Evolutionary conservation across 164 flowering plant genomes (phyloP).

Genomic region (Stephania cephalantha): DNA sequence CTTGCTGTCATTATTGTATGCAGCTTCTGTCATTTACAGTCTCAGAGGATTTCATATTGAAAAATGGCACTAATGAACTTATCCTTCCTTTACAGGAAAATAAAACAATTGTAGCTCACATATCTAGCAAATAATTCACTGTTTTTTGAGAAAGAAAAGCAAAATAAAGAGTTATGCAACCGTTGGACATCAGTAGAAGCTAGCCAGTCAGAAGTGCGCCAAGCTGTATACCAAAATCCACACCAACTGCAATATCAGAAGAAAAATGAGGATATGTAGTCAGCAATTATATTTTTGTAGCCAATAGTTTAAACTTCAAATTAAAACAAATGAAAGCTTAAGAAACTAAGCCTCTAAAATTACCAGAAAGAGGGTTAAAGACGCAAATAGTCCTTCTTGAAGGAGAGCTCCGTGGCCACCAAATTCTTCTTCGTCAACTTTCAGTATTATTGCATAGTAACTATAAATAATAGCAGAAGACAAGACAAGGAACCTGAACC

Average conservation of each 20-base stretch:
- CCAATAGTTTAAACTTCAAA: background rate
- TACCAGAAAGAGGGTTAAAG: conserved; percentile 88
- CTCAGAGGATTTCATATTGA: background rate
- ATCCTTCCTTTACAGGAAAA: background rate
- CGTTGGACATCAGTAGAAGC: conserved; percentile 9
- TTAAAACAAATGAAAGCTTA: background rate
- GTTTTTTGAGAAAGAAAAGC: background rate
- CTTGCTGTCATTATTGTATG: background rate
- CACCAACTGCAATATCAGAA: conserved; percentile 27
- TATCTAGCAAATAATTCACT: conserved; percentile 1
- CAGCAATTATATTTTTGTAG: background rate
- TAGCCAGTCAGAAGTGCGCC: conserved; percentile 64
- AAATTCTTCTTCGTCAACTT: conserved; percentile 93
- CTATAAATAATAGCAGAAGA: conserved; percentile 72
- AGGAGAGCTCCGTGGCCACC: conserved; percentile 96
- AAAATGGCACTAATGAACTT: background rate
- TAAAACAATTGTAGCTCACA: background rate
- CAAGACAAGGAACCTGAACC: conserved; percentile 47
- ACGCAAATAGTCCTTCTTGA: conserved; percentile 93
- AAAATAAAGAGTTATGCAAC: background rate
- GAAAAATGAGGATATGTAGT: conserved; percentile 21
- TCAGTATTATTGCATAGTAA: conserved; percentile 68
- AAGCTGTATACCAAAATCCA: conserved; percentile 94
- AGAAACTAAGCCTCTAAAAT: background rate
- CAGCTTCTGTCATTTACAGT: background rate